A percentile compares a stretch with the other conserved stretches of the same genome.
Conservation (phyloP, 768 basidiomycete species). For the Thelephora aurantiotincta region DNA sequence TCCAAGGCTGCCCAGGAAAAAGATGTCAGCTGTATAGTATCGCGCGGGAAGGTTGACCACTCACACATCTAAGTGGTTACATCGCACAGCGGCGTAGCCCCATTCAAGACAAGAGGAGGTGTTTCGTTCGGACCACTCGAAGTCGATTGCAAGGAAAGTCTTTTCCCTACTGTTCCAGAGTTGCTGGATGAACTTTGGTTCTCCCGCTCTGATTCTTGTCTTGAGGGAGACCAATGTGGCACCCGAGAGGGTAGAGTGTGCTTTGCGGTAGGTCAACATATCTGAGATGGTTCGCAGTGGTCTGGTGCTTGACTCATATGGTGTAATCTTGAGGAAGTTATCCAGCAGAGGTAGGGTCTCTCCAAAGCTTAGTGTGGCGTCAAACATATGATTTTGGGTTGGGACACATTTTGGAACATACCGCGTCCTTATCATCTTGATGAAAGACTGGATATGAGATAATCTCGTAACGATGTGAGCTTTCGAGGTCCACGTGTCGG, state of each 20-base stretch:
- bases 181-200: slow-evolving; percentile 46
- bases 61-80: slow-evolving; percentile 56
- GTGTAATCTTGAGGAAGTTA: slow-evolving; percentile 52
- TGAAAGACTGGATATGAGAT: slow-evolving; percentile 56
- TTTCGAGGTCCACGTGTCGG: slow-evolving; percentile 54
- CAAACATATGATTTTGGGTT: background rate
- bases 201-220: slow-evolving; percentile 47
- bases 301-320: slow-evolving; percentile 56
- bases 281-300: slow-evolving; percentile 61
- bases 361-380: slow-evolving; percentile 37
- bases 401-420: slow-evolving; percentile 11
- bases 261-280: slow-evolving; percentile 50
- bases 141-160: slow-evolving; percentile 63
- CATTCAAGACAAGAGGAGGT: slow-evolving; percentile 57
- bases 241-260: slow-evolving; percentile 59
- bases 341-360: slow-evolving; percentile 61
- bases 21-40: background rate
- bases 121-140: slow-evolving; percentile 66
- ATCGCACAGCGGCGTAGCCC: slow-evolving; percentile 72
- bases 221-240: slow-evolving; percentile 53
- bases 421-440: slow-evolving; percentile 82
- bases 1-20: slow-evolving; percentile 27
- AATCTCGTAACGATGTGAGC: slow-evolving; percentile 73
- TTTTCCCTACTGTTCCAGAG: slow-evolving; percentile 61
- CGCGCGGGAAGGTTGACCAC: slow-evolving; percentile 13